These are phyloP conservation scores for Marasmius oreades DNA, from an alignment of 1,284 basidiomycete genomes.

Conservation along the genomic window DNA sequence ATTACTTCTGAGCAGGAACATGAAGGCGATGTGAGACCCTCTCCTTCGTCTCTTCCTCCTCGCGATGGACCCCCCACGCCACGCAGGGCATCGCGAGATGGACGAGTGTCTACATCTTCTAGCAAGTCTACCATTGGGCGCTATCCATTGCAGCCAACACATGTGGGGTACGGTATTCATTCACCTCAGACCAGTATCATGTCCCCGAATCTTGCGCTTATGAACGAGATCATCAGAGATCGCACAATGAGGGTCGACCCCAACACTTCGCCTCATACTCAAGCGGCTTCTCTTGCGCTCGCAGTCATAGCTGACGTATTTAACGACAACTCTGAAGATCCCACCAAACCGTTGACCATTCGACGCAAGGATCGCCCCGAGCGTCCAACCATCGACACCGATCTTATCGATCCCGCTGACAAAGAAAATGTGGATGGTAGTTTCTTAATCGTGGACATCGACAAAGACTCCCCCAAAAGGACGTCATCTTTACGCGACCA, in stretches of 20 bases:
- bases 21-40: constrained; percentile 24
- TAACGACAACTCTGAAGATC: constrained; percentile 9
- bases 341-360: constrained; percentile 15
- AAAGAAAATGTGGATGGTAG: constrained; percentile 33
- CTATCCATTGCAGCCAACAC: background rate
- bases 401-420: constrained; percentile 14
- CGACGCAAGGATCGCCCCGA: constrained; percentile 19
- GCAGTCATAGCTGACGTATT: background rate
- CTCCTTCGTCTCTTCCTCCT: constrained; percentile 40
- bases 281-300: background rate
- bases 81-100: constrained; percentile 38
- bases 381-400: constrained; percentile 19
- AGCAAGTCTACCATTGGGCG: constrained; percentile 15
- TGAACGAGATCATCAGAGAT: constrained; percentile 14
- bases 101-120: constrained; percentile 13
- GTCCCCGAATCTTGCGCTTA: constrained; percentile 17
- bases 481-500: constrained; percentile 20
- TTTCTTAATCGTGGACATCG: constrained; percentile 16
- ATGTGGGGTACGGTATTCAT: constrained; percentile 9
- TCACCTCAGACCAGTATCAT: background rate
- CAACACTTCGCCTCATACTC: background rate
- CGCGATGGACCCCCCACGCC: constrained; percentile 62
- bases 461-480: constrained; percentile 44
- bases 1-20: background rate
- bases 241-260: constrained; percentile 4